Conservation (phyloP, 768 basidiomycete genomes). For the Hebeloma cylindrosporum region DNA sequence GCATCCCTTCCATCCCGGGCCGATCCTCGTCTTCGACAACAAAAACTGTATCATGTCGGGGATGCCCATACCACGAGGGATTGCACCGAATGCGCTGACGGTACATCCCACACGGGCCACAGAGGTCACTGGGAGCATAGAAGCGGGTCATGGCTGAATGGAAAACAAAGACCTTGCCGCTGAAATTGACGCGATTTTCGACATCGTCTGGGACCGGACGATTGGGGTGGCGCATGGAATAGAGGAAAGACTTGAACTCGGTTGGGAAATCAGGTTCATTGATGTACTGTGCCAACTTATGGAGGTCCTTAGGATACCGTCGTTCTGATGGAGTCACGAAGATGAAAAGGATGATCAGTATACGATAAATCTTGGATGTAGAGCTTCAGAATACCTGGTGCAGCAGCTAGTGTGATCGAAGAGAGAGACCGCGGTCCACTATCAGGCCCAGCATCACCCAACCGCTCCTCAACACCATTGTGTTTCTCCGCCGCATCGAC, state of each 20-base stretch:
- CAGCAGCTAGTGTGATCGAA: slow-evolving; percentile 1
- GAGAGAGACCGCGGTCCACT: slow-evolving; percentile 10
- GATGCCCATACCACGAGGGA: slow-evolving; percentile 20
- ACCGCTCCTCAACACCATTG: not conserved
- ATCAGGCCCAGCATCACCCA: slow-evolving; percentile 11
- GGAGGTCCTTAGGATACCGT: slow-evolving; percentile 17
- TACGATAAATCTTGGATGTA: not conserved
- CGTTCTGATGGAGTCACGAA: slow-evolving; percentile 6
- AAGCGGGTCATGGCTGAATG: slow-evolving; percentile 25
- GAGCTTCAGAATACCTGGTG: slow-evolving; percentile 1
- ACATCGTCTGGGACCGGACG: not conserved
- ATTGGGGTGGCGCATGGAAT: slow-evolving; percentile 5
- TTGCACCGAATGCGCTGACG: slow-evolving; percentile 25
- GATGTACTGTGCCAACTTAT: slow-evolving; percentile 15
- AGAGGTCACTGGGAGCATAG: slow-evolving; percentile 28
- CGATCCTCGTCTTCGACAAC: no score
- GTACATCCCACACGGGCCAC: slow-evolving; percentile 27
- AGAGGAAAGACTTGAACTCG: slow-evolving; percentile 15
- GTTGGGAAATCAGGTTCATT: slow-evolving; percentile 7
- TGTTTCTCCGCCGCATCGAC: not conserved
- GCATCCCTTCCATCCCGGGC: no score
- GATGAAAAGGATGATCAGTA: not conserved
- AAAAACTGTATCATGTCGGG: no score
- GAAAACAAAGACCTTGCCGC: slow-evolving; percentile 19
- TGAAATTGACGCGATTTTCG: slow-evolving; percentile 11